Conservation (phyloP, 2,329 filamentous ascomycete genomes). For the Sarocladiaceae sp. region DNA sequence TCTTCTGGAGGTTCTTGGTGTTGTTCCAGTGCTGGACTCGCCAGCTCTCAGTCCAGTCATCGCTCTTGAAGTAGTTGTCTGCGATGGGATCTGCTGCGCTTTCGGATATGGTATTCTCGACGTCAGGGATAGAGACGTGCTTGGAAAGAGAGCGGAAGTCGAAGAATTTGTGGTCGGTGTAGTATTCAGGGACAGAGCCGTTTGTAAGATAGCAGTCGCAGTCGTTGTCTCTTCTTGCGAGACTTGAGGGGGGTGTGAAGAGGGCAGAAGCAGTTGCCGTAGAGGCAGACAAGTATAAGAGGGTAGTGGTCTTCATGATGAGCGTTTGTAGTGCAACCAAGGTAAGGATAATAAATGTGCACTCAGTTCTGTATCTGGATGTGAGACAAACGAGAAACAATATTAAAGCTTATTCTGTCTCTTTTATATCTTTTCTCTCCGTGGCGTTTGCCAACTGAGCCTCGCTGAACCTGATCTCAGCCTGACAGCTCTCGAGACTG, state of each 20-base stretch:
- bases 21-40: slow-evolving; percentile 37
- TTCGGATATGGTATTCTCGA: slow-evolving; percentile 21
- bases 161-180: slow-evolving; percentile 42
- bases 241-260: background rate
- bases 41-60: slow-evolving; percentile 33
- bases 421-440: too few species aligned
- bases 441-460: too few species aligned
- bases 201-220: slow-evolving; percentile 48
- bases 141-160: slow-evolving; percentile 42
- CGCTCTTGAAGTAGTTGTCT: slow-evolving; percentile 34
- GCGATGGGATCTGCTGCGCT: slow-evolving; percentile 25
- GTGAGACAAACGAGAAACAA: too few species aligned
- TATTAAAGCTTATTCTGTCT: too few species aligned
- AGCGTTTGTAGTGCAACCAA: background rate
- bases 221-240: slow-evolving; percentile 19
- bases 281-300: background rate
- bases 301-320: background rate
- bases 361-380: too few species aligned
- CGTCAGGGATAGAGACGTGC: slow-evolving; percentile 31
- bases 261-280: background rate
- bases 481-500: too few species aligned
- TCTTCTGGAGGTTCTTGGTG: slow-evolving; percentile 25
- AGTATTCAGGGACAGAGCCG: slow-evolving; percentile 37
- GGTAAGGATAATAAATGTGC: too few species aligned
- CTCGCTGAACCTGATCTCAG: too few species aligned